A percentile compares a stretch with the other conserved stretches of the same genome.
phyloP scores from a whole-genome alignment of 2,329 filamentous ascomycete genomes.

The Fusarium sp. region DNA sequence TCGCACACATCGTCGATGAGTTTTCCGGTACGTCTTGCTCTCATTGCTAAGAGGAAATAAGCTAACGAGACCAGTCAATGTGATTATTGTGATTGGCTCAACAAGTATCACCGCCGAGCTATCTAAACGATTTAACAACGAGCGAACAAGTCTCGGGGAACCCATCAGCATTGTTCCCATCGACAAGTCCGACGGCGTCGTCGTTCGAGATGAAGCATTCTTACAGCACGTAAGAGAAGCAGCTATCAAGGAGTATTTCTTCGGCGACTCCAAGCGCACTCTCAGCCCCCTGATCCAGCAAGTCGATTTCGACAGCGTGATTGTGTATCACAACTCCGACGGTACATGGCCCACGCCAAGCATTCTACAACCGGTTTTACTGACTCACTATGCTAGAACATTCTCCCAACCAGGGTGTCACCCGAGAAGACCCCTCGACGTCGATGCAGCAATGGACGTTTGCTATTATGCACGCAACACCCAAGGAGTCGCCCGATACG shows the following conservation, averaged over 20 bases:
- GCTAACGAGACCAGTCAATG: slow-evolving; percentile 71
- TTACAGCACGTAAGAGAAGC: slow-evolving; percentile 78
- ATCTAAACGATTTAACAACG: slow-evolving; percentile 69
- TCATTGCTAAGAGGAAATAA: too few relatives aligned
- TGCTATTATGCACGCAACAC: slow-evolving; percentile 81
- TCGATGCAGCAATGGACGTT: slow-evolving; percentile 83
- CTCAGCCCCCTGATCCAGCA: slow-evolving; percentile 89
- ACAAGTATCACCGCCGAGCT: slow-evolving; percentile 80
- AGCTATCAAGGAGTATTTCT: slow-evolving; percentile 92
- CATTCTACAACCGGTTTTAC: neutral
- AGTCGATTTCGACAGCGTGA: slow-evolving; percentile 78
- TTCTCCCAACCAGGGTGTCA: slow-evolving; percentile 57
- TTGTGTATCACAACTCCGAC: slow-evolving; percentile 75
- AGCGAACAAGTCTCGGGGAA: slow-evolving; percentile 69
- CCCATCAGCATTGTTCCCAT: slow-evolving; percentile 79
- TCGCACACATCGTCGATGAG: slow-evolving; percentile 77
- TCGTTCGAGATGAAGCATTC: slow-evolving; percentile 77
- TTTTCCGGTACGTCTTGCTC: slow-evolving; percentile 54
- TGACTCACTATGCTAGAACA: slow-evolving; percentile 37
- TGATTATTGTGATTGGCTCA: slow-evolving; percentile 84
- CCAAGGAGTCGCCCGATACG: slow-evolving; percentile 73
- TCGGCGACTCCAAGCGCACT: slow-evolving; percentile 79
- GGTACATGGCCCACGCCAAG: slow-evolving; percentile 54
- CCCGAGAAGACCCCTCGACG: slow-evolving; percentile 71
- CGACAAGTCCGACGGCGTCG: slow-evolving; percentile 86